Evolutionary conservation across 805 yeast species (phyloP), one percentile per base, ranked within the genome.

Genomic region (Candida yuanshanica): DNA sequence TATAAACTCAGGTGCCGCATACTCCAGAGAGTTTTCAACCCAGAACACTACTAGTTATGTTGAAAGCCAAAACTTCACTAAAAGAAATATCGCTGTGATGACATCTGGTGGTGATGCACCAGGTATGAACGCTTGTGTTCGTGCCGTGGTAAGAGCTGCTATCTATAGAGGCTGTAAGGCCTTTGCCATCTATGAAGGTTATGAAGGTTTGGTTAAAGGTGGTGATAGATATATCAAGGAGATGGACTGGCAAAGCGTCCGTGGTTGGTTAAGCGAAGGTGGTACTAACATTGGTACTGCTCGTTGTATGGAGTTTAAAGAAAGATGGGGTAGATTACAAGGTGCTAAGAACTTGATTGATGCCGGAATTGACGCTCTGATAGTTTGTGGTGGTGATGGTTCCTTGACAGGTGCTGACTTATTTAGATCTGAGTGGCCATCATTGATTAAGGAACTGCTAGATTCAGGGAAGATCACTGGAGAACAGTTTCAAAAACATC

Each of bases 41-140:
- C 39, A 46, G 20, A 50, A 51, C 29, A 43, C 55, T 7, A 39
- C 51, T 5, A 33, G 51, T 12, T 39, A 42, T 7, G 41, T 43
- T 14, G 45, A 42, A 8, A 21, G 25, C 13, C 13, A 16, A 7
- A 11, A 11, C 29, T n/a, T 11, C 13, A 11, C 34, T 13, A 45
- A 44, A n/a, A 46, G 52, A 36, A 77, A 80, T 50, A 85, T 91
- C 50, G 99, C 95, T 6, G 93, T 91, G 36, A 89, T 91, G 90
- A 91, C 99, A 11, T 87, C 96, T 1, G 99, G 99, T 53, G 99
- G 99, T 64, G 99, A 93, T 63, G 86, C 98, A 41, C 98, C 95
- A 21, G 99, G 99, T 54, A 93, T 91, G 99, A 87, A 88, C 64
- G 90, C 97, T 4, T 85, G 82, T 26, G 98, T 91, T 11, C 75